phyloP scores from a whole-genome alignment of 805 yeast species.

The Myxozyma vanderwaltii region DNA sequence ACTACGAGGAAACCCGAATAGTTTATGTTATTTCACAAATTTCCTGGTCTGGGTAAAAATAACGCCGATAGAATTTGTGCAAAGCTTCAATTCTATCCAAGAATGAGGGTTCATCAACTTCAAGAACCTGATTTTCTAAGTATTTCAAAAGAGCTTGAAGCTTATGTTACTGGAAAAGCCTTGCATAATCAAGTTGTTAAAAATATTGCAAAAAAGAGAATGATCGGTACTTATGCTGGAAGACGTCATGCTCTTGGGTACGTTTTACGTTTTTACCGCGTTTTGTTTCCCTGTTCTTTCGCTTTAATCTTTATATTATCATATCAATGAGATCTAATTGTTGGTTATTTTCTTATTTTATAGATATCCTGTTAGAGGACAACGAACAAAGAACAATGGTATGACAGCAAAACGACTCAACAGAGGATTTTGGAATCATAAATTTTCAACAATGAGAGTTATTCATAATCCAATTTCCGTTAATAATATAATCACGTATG shows the following conservation, averaged over 20 bases:
- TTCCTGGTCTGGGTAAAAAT: slow-evolving; percentile 81
- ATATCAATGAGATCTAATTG: too few species aligned
- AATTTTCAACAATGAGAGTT: neutral
- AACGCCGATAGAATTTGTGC: slow-evolving; percentile 80
- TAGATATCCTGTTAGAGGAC: slow-evolving; percentile 73
- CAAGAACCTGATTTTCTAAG: slow-evolving; percentile 84
- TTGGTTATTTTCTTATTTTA: slow-evolving; percentile 34
- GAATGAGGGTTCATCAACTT: slow-evolving; percentile 91
- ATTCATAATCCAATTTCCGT: neutral
- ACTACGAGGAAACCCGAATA: slow-evolving; percentile 16
- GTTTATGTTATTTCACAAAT: slow-evolving; percentile 73
- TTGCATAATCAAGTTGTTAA: slow-evolving; percentile 68
- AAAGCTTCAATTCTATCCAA: slow-evolving; percentile 85
- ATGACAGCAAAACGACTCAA: slow-evolving; percentile 86
- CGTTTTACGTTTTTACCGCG: neutral
- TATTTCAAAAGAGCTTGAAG: slow-evolving; percentile 82
- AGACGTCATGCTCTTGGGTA: slow-evolving; percentile 79
- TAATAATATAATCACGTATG: neutral
- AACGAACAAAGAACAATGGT: slow-evolving; percentile 88
- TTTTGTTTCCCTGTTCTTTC: too few species aligned
- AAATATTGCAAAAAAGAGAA: slow-evolving; percentile 76
- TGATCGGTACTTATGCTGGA: slow-evolving; percentile 85
- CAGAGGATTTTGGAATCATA: slow-evolving; percentile 51
- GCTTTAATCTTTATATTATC: too few species aligned
- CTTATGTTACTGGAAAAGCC: too few species aligned